These are phyloP conservation scores for Radiomyces spectabilis DNA, from an alignment of 192 early-diverging fungal species.

Conservation along the genomic window DNA sequence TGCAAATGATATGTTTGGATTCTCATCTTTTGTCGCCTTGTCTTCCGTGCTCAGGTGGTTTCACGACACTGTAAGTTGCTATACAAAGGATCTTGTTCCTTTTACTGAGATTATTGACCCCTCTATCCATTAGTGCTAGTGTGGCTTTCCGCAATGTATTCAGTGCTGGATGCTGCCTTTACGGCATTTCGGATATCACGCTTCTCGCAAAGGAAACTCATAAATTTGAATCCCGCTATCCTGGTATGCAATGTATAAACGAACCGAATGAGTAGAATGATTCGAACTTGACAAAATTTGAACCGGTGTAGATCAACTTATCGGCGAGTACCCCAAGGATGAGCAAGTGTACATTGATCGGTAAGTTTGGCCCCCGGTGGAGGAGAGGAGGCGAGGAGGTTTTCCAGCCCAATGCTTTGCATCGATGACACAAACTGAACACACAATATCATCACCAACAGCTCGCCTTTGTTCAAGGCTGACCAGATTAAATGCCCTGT, in stretches of 20 bases:
- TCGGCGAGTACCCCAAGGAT: slow-evolving; percentile 53
- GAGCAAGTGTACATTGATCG: slow-evolving; percentile 49
- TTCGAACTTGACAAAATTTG: not conserved
- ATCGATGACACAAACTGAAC: too few relatives aligned
- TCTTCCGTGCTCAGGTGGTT: too few relatives aligned
- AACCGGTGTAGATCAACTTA: slow-evolving; percentile 30
- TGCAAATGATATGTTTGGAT: too few relatives aligned
- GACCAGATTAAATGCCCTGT: slow-evolving; percentile 55
- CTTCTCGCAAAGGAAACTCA: slow-evolving; percentile 66
- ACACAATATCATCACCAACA: too few relatives aligned
- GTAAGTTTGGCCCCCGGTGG: too few relatives aligned
- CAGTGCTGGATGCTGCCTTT: slow-evolving; percentile 60
- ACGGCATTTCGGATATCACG: slow-evolving; percentile 67
- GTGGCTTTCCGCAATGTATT: slow-evolving; percentile 69
- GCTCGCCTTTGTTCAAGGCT: slow-evolving; percentile 53
- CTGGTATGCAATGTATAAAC: slow-evolving; percentile 14
- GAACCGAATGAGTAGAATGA: not conserved
- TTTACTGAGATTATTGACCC: too few relatives aligned
- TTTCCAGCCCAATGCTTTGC: too few relatives aligned
- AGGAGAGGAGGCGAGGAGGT: too few relatives aligned
- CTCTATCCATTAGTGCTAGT: too few relatives aligned
- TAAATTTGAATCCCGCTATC: slow-evolving; percentile 69
- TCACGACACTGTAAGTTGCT: slow-evolving; percentile 43
- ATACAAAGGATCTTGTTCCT: too few relatives aligned
- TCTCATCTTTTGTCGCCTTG: too few relatives aligned